phyloP scores from a whole-genome alignment of 2,329 filamentous ascomycete genomes.

The Ophiostoma sp. region DNA sequence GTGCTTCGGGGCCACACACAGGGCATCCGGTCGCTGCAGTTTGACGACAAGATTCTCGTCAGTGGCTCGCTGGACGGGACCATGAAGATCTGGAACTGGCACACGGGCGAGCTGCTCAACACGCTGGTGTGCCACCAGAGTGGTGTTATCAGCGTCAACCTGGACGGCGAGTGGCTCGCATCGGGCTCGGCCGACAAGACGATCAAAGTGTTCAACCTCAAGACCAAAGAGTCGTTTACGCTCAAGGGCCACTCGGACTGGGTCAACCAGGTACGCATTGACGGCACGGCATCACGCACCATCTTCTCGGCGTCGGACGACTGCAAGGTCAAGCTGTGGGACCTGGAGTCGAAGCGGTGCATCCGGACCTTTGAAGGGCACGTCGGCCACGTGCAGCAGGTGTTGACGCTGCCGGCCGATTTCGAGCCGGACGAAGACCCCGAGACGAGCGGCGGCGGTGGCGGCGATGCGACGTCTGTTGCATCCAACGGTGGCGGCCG shows the following conservation, averaged over 20 bases:
- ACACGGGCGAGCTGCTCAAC: constrained; percentile 78
- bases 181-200: constrained; percentile 86
- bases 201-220: constrained; percentile 89
- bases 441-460: constrained; percentile 36
- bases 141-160: constrained; percentile 83
- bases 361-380: constrained; percentile 79
- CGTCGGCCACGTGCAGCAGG: constrained; percentile 91
- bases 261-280: constrained; percentile 93
- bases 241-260: constrained; percentile 85
- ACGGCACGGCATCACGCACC: constrained; percentile 67
- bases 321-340: constrained; percentile 68
- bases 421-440: constrained; percentile 76
- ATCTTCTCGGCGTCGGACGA: constrained; percentile 93
- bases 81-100: constrained; percentile 95
- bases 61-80: constrained; percentile 83
- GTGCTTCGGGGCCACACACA: constrained; percentile 76
- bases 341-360: constrained; percentile 70
- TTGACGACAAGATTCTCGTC: constrained; percentile 86
- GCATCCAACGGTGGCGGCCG: constrained; percentile 42
- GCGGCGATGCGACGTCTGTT: constrained; percentile 51
- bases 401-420: constrained; percentile 74
- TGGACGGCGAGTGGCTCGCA: constrained; percentile 75
- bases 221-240: constrained; percentile 71
- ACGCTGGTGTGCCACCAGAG: constrained; percentile 73
- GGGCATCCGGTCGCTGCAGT: constrained; percentile 84